These are phyloP conservation scores for Acacia concinna DNA, from an alignment of 331 rosid genomes.

Conservation along the genomic window DNA sequence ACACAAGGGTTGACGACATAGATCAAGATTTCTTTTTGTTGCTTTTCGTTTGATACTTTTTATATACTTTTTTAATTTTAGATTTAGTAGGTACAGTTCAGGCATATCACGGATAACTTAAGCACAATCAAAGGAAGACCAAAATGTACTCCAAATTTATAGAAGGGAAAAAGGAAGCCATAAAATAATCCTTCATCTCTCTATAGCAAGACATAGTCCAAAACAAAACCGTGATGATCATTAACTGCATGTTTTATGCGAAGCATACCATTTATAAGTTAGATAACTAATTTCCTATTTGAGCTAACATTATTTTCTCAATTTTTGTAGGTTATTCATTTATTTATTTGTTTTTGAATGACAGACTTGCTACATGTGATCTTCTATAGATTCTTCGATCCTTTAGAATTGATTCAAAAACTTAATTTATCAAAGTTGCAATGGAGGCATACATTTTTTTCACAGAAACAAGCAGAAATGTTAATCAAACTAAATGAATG, in stretches of 20 bases:
- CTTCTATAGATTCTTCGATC: background rate
- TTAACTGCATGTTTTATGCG: background rate
- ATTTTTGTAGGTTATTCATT: background rate
- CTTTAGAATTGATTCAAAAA: background rate
- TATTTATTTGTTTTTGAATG: background rate
- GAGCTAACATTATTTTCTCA: background rate
- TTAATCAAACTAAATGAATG: conserved; percentile 6
- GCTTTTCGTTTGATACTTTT: background rate
- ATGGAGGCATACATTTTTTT: background rate
- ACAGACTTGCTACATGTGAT: background rate
- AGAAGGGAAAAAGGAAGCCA: background rate
- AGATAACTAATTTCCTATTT: background rate
- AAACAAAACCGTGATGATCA: background rate
- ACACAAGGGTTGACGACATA: background rate
- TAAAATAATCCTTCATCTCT: background rate
- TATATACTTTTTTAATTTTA: background rate
- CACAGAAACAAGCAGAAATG: background rate
- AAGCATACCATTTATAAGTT: background rate
- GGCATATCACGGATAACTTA: background rate
- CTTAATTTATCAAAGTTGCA: background rate
- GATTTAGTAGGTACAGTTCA: background rate
- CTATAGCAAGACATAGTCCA: background rate
- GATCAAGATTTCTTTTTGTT: background rate
- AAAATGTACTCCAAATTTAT: background rate
- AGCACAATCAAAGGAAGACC: background rate